A percentile compares a stretch with the other conserved stretches of the same genome.
These are phyloP conservation scores for Penicillium sp. DNA, from an alignment of 2,329 filamentous ascomycete species.

Conservation along the genomic window DNA sequence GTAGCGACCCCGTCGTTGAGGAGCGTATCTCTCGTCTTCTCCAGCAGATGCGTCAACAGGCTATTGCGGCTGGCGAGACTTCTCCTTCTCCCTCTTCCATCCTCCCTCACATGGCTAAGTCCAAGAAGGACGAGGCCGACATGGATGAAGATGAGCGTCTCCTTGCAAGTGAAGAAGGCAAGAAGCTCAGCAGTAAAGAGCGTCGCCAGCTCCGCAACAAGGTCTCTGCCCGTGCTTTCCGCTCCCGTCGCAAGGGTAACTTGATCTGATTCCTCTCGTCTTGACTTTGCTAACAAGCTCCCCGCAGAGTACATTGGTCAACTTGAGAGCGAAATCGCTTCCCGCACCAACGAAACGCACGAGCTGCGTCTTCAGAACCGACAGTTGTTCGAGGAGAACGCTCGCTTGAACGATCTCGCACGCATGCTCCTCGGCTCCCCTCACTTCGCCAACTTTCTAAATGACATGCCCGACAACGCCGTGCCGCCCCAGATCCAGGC, in stretches of 20 bases:
- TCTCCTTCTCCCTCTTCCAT: constrained; percentile 37
- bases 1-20: constrained; percentile 70
- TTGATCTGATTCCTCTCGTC: neutral
- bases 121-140: constrained; percentile 93
- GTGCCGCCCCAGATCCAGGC: constrained; percentile 42
- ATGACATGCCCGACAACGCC: constrained; percentile 64
- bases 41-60: constrained; percentile 82
- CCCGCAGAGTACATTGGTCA: constrained; percentile 93
- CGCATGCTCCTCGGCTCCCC: constrained; percentile 77
- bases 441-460: constrained; percentile 78
- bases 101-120: constrained; percentile 66
- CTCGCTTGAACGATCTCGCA: constrained; percentile 72
- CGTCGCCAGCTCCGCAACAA: constrained; percentile 97
- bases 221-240: constrained; percentile 95
- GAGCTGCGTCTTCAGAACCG: constrained; percentile 79
- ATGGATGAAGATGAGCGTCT: constrained; percentile 98
- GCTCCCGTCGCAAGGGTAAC: constrained; percentile 95
- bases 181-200: constrained; percentile 98
- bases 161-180: constrained; percentile 93
- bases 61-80: constrained; percentile 56
- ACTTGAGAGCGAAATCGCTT: constrained; percentile 83
- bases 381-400: constrained; percentile 80
- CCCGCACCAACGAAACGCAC: constrained; percentile 78
- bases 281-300: constrained; percentile 3
- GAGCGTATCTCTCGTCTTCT: constrained; percentile 92